phyloP scores from a whole-genome alignment of 352 stramenopile species.

The Pythium pectinolyticum region DNA sequence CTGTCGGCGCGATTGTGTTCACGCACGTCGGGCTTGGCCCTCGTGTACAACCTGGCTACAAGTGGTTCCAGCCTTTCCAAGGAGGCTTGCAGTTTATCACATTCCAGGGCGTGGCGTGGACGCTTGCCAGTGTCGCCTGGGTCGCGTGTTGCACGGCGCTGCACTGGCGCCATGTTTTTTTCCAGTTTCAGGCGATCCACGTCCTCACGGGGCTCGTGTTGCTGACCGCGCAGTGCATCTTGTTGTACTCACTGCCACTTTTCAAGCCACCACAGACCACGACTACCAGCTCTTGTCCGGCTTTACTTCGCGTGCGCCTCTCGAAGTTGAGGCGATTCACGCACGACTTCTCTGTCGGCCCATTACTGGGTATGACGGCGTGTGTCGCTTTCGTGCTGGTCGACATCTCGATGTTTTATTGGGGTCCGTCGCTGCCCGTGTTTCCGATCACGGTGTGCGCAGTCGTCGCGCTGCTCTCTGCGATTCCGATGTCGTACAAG shows the following conservation, averaged over 20 bases:
- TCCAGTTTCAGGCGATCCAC: slow-evolving; percentile 44
- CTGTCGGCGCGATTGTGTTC: slow-evolving; percentile 38
- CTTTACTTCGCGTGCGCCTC: neutral
- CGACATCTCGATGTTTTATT: slow-evolving; percentile 46
- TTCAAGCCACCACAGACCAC: slow-evolving; percentile 29
- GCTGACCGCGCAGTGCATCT: slow-evolving; percentile 35
- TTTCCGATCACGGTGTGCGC: slow-evolving; percentile 50
- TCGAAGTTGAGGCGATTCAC: slow-evolving; percentile 26
- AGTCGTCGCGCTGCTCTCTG: slow-evolving; percentile 48
- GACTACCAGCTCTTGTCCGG: slow-evolving; percentile 1
- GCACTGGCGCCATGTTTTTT: slow-evolving; percentile 50
- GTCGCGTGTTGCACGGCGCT: slow-evolving; percentile 41
- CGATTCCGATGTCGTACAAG: slow-evolving; percentile 53
- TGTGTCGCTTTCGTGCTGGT: slow-evolving; percentile 53
- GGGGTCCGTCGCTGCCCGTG: slow-evolving; percentile 41
- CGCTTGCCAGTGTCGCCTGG: slow-evolving; percentile 42
- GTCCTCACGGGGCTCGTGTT: slow-evolving; percentile 47
- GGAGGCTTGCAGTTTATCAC: slow-evolving; percentile 52
- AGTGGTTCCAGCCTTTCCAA: slow-evolving; percentile 47
- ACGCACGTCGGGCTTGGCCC: slow-evolving; percentile 42
- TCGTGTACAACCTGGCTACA: slow-evolving; percentile 38
- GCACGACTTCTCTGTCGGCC: slow-evolving; percentile 41
- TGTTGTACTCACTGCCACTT: slow-evolving; percentile 41
- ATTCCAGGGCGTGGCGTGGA: slow-evolving; percentile 53
- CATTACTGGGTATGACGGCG: slow-evolving; percentile 39